phyloP scores from a whole-genome alignment of 192 early-diverging fungal genomes.

The Coemansia sp. region DNA sequence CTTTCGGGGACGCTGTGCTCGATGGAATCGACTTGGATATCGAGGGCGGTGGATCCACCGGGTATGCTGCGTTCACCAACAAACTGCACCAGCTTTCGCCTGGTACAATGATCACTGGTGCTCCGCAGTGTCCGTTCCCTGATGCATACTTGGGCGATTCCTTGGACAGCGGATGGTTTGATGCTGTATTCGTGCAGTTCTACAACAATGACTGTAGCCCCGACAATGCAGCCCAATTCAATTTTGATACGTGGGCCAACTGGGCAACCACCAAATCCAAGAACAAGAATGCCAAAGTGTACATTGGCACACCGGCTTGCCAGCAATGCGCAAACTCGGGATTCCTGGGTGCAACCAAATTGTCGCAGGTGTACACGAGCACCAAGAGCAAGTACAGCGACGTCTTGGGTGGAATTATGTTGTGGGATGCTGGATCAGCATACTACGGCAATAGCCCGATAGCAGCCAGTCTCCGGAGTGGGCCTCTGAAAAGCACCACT shows the following conservation, averaged over 20 bases:
- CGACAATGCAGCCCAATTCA: constrained; percentile 51
- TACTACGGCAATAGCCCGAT: constrained; percentile 12
- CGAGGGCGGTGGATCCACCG: constrained; percentile 52
- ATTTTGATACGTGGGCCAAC: constrained; percentile 60
- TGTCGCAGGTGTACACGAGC: constrained; percentile 40
- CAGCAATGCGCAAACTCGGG: constrained; percentile 57
- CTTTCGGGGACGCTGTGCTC: constrained; percentile 61
- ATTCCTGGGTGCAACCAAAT: constrained; percentile 40
- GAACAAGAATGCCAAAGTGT: constrained; percentile 62
- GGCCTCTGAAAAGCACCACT: neutral
- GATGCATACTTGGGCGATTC: constrained; percentile 59
- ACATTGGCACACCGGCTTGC: constrained; percentile 60
- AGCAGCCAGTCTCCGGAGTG: constrained; percentile 8
- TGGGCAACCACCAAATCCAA: constrained; percentile 59
- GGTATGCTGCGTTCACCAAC: constrained; percentile 53
- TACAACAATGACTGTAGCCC: constrained; percentile 69
- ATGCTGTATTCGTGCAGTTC: constrained; percentile 67
- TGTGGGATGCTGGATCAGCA: constrained; percentile 54
- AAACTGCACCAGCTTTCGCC: constrained; percentile 57
- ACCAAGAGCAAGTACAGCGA: constrained; percentile 38
- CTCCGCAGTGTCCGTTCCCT: constrained; percentile 65
- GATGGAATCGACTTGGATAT: constrained; percentile 66
- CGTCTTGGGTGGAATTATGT: constrained; percentile 67
- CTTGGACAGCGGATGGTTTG: constrained; percentile 61
- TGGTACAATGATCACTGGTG: constrained; percentile 54